Evolutionary conservation across 148 eudicot genomes (phyloP), one percentile per base, ranked within the genome.

Genomic region (Chenopodium suecicum): DNA sequence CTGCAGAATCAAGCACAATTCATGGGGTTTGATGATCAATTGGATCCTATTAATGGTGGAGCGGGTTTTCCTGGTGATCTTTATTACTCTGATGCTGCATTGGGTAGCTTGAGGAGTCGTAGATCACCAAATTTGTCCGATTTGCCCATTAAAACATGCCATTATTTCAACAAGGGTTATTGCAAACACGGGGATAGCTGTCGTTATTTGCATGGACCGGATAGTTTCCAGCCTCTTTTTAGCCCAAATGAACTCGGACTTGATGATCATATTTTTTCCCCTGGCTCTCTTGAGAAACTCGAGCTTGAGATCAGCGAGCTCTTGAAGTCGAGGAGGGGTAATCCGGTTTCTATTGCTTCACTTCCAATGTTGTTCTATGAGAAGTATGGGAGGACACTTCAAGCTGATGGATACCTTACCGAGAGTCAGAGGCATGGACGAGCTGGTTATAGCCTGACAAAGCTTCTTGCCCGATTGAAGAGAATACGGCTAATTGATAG

Each of bases 151-250:
- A 95, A 95, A 87, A 82, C 84, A 37, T 95, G 99, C 82, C 97
- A 89, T 81, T 95, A 92, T 69, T 93, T 87, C 83, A 89, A 70
- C 74, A 93, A 88, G 81, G 99, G 99, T 12, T 89, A 82, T 65
- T 93, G 99, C 71, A 95, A 89, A 90, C 94, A 95, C 81, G 99
- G 97, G 66, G 88, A 76, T 74, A 90, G 81, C 41, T 95, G 99
- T 76, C 86, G 97, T 84, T 95, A 87, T 80, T 73, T 86, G 32
- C 98, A 95, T 74, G 97, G 91, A 16, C 78, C 82, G 2, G 92
- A 89, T 63, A 86, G 75, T 76, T 85, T 79, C 46, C 75, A 88
- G 2, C 85, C 81, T 41, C 19, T 83, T 48, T 79, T 82, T 76
- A 81, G 83, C 84, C 46, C 89, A 27, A 83, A 86, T 86, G 94